These are phyloP conservation scores for Flammula alnicola DNA, from an alignment of 1,284 basidiomycete species.

Conservation along the genomic window DNA sequence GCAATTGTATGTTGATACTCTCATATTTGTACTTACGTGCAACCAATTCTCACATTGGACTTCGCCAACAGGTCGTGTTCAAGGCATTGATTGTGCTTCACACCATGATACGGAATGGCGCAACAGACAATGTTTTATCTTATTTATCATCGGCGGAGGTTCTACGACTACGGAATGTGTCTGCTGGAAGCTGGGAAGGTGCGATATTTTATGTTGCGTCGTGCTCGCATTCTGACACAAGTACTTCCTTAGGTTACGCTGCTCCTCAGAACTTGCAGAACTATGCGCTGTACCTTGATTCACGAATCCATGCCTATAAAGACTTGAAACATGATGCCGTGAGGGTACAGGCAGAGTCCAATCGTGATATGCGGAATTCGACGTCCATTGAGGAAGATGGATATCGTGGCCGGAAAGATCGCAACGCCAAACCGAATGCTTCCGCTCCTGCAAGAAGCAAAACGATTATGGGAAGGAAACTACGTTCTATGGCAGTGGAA, in stretches of 20 bases:
- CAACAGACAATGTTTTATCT: slow-evolving; percentile 88
- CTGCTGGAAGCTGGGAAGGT: slow-evolving; percentile 84
- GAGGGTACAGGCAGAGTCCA: slow-evolving; percentile 86
- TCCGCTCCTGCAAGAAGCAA: slow-evolving; percentile 63
- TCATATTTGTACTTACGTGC: not conserved
- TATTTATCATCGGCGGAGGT: slow-evolving; percentile 83
- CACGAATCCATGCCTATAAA: slow-evolving; percentile 86
- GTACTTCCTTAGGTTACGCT: slow-evolving; percentile 64
- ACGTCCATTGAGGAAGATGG: slow-evolving; percentile 62
- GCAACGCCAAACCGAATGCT: slow-evolving; percentile 29
- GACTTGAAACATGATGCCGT: slow-evolving; percentile 95
- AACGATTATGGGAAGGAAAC: slow-evolving; percentile 80
- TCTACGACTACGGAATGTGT: slow-evolving; percentile 80
- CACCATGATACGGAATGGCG: slow-evolving; percentile 92
- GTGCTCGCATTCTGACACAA: not conserved
- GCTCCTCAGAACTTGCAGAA: slow-evolving; percentile 86
- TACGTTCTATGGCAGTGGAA: slow-evolving; percentile 93
- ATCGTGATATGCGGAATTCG: slow-evolving; percentile 79
- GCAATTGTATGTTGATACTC: slow-evolving; percentile 66
- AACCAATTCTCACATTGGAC: slow-evolving; percentile 9
- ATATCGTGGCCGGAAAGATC: slow-evolving; percentile 36
- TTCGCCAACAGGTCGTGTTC: slow-evolving; percentile 79
- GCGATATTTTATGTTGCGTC: slow-evolving; percentile 21
- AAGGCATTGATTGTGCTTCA: slow-evolving; percentile 96
- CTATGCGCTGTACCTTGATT: slow-evolving; percentile 91